Evolutionary conservation across 306 rosid genomes (phyloP).

Genomic region (Quercus engelmannii): DNA sequence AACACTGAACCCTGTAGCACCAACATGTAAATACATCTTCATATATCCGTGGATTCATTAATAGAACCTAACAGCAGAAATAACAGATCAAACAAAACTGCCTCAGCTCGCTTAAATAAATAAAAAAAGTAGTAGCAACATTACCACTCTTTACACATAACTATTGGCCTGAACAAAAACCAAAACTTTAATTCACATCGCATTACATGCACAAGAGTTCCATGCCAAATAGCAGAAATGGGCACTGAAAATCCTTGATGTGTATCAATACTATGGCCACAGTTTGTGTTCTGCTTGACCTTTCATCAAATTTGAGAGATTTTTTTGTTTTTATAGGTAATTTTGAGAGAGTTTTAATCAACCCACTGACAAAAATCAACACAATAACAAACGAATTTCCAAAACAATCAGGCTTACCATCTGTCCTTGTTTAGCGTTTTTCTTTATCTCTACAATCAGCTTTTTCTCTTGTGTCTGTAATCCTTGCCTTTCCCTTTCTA

Average conservation of each 20-base stretch:
- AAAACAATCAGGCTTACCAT: conserved; percentile 43
- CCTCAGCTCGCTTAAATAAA: background rate
- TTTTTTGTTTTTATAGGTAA: background rate
- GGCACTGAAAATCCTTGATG: background rate
- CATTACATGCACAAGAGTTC: background rate
- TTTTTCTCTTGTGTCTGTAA: conserved; percentile 83
- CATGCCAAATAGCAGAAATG: background rate
- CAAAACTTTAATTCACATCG: background rate
- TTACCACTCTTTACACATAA: background rate
- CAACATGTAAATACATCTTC: background rate
- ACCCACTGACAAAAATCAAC: background rate
- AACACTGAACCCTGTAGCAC: background rate
- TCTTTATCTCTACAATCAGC: conserved; percentile 77
- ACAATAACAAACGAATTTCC: background rate
- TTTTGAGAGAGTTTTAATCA: background rate
- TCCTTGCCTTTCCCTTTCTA: conserved; percentile 78
- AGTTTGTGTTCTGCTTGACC: background rate
- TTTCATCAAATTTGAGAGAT: background rate
- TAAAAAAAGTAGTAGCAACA: background rate
- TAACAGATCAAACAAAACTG: background rate
- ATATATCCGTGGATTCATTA: background rate
- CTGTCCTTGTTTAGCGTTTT: conserved; percentile 91
- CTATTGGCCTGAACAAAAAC: background rate
- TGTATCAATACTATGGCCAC: background rate
- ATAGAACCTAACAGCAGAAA: background rate